Evolutionary conservation across 768 basidiomycete species (phyloP).

Genomic region (Phanerochaete carnosa): DNA sequence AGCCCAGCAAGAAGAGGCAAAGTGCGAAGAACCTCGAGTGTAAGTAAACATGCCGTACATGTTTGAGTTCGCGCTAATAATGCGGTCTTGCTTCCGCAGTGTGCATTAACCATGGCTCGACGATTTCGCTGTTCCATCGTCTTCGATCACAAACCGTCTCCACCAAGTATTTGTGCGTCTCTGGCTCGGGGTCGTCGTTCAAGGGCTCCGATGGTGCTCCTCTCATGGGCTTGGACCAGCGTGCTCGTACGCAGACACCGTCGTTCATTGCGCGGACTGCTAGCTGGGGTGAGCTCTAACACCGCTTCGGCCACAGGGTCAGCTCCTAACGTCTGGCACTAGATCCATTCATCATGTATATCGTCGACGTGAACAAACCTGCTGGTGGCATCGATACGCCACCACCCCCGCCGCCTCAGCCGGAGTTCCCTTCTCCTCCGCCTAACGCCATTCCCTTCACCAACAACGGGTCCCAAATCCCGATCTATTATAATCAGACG

Average conservation of each 20-base stretch:
- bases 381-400: constrained; percentile 73
- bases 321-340: constrained; percentile 11
- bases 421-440: constrained; percentile 89
- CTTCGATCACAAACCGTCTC: constrained; percentile 92
- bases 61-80: constrained; percentile 11
- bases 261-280: constrained; percentile 89
- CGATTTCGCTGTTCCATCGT: constrained; percentile 95
- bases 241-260: constrained; percentile 66
- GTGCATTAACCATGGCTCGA: constrained; percentile 93
- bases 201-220: constrained; percentile 91
- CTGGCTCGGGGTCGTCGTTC: constrained; percentile 89
- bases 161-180: constrained; percentile 93
- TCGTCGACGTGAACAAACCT: constrained; percentile 89
- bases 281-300: constrained; percentile 69
- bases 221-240: constrained; percentile 75
- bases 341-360: constrained; percentile 97
- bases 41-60: constrained; percentile 41
- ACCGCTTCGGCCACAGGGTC: constrained; percentile 7
- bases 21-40: constrained; percentile 90
- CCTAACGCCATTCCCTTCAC: constrained; percentile 87
- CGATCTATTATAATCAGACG: constrained; percentile 96
- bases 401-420: constrained; percentile 77
- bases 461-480: constrained; percentile 79
- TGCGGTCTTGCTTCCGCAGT: constrained; percentile 41
- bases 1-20: constrained; percentile 95